Base-by-base conservation (phyloP, 2,329 filamentous ascomycete genomes). In the Hypoxylon sp. region DNA sequence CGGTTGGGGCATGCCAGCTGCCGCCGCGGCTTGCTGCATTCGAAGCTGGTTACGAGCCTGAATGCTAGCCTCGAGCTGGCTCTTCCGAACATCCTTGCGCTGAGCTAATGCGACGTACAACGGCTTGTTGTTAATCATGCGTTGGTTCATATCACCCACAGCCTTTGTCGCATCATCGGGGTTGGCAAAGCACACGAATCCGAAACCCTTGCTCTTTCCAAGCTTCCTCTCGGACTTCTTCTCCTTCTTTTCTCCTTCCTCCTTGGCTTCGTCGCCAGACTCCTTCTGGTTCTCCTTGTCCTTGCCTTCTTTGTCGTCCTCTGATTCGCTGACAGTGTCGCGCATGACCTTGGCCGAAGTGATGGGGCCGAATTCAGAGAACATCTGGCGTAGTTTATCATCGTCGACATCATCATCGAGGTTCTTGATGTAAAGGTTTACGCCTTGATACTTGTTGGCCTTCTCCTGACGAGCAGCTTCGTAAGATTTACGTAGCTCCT, bases 351-450 rank as follows among this genome's bases (percentile, higher is more conserved):
- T 98, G 77, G 96, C 95, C 38, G 96, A 98, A 68, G 96, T 99
- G 82, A 99, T 98, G 76, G 93, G 93, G 70, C 96, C 96, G 77
- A 92, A 98, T 74, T 93, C 88, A 78, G 90, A 85, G 82, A 99
- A 99, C 81, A 98, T 91, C 77, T 94, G 91, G 76, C 96, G 94
- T 70, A 99, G 90, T 88, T 97, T 97, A 78, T 99, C 96, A 75
- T 99, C 96, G 78, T 99, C 96, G 73, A 99, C 90, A 68, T 98
- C 96, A 75, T 99, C 96, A 73, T 94, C 92, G 68, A 99, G 86
- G 84, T 99, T 99, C 91, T 99, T 99, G 85, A 99, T 96, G 86
- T 99, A 99, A 53, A 99, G 89, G 86, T 99, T 99, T 82, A 99
- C 96, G 75, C 96, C 96, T 85, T 97, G 94, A 85, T 99, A 99